phyloP scores from a whole-genome alignment of 1,284 basidiomycete genomes.

The Pisolithus thermaeus region DNA sequence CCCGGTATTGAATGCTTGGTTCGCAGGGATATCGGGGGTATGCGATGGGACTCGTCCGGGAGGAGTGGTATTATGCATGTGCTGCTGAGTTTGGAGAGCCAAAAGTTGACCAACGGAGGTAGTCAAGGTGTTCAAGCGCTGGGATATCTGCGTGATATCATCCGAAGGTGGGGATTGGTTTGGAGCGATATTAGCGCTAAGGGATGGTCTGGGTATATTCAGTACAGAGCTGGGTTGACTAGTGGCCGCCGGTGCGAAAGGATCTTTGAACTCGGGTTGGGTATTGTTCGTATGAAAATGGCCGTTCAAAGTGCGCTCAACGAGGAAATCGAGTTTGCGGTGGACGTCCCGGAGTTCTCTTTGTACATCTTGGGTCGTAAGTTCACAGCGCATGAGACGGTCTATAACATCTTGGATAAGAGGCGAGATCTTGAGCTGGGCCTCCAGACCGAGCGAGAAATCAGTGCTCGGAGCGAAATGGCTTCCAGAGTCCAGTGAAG shows the following conservation, averaged over 20 bases:
- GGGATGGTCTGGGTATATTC: conserved; percentile 51
- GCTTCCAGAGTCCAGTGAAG: conserved; percentile 68
- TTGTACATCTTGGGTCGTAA: conserved; percentile 65
- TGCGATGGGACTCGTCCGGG: conserved; percentile 42
- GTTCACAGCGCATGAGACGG: conserved; percentile 68
- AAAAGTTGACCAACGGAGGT: conserved; percentile 84
- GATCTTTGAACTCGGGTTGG: conserved; percentile 73
- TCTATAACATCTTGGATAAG: conserved; percentile 73
- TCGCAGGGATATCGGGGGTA: conserved; percentile 43
- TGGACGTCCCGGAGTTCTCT: conserved; percentile 68
- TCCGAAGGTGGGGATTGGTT: conserved; percentile 60
- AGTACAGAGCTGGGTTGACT: conserved; percentile 33
- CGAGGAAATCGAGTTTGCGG: conserved; percentile 69
- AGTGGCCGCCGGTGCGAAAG: conserved; percentile 48
- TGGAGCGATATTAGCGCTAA: conserved; percentile 57
- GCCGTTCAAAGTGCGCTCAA: conserved; percentile 54
- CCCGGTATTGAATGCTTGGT: conserved; percentile 41
- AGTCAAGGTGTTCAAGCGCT: conserved; percentile 75
- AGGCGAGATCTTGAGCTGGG: conserved; percentile 67
- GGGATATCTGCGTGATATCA: conserved; percentile 73
- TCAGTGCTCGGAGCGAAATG: conserved; percentile 47
- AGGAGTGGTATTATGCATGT: conserved; percentile 42
- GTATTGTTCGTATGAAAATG: conserved; percentile 19
- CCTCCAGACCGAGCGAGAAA: conserved; percentile 49
- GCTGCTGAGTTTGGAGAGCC: conserved; percentile 67